Conservation (phyloP, 306 rosid genomes). For the Argentina anserina region DNA sequence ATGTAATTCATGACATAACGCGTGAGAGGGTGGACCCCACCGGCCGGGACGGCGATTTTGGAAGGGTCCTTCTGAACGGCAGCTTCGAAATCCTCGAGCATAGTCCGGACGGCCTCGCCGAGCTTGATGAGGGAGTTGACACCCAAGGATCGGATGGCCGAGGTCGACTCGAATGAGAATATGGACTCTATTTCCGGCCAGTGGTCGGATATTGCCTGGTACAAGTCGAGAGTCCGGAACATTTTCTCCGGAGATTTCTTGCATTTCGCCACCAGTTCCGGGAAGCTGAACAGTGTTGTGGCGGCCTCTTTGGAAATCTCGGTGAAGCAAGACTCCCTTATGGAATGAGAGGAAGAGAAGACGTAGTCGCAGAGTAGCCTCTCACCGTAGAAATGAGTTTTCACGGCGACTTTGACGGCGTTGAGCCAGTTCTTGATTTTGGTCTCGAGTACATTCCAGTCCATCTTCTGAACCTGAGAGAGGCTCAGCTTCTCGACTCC, state of each 20-base stretch:
- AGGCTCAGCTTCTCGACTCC: slow-evolving; percentile 56
- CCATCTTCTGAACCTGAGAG: slow-evolving; percentile 65
- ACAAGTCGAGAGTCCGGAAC: slow-evolving; percentile 60
- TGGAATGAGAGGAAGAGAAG: slow-evolving; percentile 38
- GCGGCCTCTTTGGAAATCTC: slow-evolving; percentile 65
- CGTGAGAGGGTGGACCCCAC: slow-evolving; percentile 84
- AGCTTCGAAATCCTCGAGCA: slow-evolving; percentile 57
- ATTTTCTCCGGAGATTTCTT: slow-evolving; percentile 77
- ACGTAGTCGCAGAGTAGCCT: slow-evolving; percentile 51
- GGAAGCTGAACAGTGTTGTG: slow-evolving; percentile 48
- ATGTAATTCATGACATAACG: slow-evolving; percentile 91
- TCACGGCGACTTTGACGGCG: slow-evolving; percentile 47
- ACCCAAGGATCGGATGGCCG: slow-evolving; percentile 42
- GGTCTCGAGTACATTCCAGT: slow-evolving; percentile 57
- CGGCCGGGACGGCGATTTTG: slow-evolving; percentile 55
- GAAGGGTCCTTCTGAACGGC: slow-evolving; percentile 70
- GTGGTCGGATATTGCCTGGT: slow-evolving; percentile 50
- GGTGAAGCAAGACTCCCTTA: slow-evolving; percentile 49
- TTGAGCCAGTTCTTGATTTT: slow-evolving; percentile 65
- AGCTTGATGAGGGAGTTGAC: slow-evolving; percentile 38
- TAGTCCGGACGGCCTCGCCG: slow-evolving; percentile 41
- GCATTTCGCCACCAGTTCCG: slow-evolving; percentile 65
- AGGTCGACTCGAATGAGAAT: slow-evolving; percentile 62
- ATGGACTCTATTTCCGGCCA: slow-evolving; percentile 59
- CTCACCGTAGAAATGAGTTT: slow-evolving; percentile 57